These are phyloP conservation scores for Neofusicoccum umdonicola DNA, from an alignment of 2,329 filamentous ascomycete genomes.

Conservation along the genomic window DNA sequence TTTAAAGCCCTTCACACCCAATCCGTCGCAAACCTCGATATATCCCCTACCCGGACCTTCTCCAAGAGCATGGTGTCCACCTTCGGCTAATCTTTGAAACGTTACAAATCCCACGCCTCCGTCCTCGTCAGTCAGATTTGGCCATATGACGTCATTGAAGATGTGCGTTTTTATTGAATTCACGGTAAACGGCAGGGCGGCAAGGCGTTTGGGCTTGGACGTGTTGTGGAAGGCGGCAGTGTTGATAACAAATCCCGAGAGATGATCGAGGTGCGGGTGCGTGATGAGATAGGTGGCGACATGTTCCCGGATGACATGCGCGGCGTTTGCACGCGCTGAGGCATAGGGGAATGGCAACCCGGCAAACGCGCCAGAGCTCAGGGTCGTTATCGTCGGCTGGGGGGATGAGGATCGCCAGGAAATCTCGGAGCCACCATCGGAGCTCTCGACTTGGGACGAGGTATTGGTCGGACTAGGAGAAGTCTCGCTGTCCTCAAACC, in stretches of 20 bases:
- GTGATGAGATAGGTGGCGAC: conserved; percentile 90
- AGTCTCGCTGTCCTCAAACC: conserved; percentile 3
- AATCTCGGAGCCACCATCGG: background rate
- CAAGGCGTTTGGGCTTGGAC: conserved; percentile 75
- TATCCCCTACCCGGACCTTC: conserved; percentile 80
- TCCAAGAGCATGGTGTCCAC: conserved; percentile 79
- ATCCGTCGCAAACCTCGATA: conserved; percentile 79
- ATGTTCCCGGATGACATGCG: conserved; percentile 73
- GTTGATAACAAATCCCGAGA: conserved; percentile 88
- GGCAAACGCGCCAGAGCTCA: conserved; percentile 69
- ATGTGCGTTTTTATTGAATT: conserved; percentile 89
- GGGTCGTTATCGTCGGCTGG: conserved; percentile 53
- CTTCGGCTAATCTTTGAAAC: conserved; percentile 83
- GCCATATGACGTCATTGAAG: conserved; percentile 98
- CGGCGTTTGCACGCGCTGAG: conserved; percentile 72
- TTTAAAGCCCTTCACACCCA: conserved; percentile 83
- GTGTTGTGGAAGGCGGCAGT: conserved; percentile 80
- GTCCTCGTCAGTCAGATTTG: conserved; percentile 93
- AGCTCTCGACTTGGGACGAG: conserved; percentile 5
- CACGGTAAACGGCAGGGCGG: conserved; percentile 85
- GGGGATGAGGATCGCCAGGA: conserved; percentile 11
- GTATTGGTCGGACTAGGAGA: conserved; percentile 16
- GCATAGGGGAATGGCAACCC: conserved; percentile 69
- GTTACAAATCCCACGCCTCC: conserved; percentile 90
- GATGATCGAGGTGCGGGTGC: conserved; percentile 94